These are phyloP conservation scores for Clitopilus passeckerianus DNA, from an alignment of 768 basidiomycete species.

Conservation along the genomic window DNA sequence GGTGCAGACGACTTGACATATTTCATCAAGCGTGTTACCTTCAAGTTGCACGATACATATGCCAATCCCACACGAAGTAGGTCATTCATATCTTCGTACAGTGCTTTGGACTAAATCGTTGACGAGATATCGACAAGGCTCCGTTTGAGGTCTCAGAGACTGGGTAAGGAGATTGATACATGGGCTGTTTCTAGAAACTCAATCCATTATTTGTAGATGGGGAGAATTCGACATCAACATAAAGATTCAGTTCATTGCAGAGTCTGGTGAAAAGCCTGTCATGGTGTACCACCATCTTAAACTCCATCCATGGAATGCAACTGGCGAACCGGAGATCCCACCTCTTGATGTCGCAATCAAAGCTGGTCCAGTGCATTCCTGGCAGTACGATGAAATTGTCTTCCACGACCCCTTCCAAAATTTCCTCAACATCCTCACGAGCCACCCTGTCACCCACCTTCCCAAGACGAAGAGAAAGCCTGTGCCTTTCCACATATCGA, in stretches of 20 bases:
- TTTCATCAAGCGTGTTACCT: slow-evolving; percentile 93
- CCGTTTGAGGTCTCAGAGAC: slow-evolving; percentile 97
- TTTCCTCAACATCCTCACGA: slow-evolving; percentile 76
- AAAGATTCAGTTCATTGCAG: slow-evolving; percentile 81
- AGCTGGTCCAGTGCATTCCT: slow-evolving; percentile 82
- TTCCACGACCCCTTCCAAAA: slow-evolving; percentile 90
- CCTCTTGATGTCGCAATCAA: slow-evolving; percentile 63
- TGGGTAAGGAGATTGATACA: slow-evolving; percentile 46
- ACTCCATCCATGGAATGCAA: slow-evolving; percentile 80
- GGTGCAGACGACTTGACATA: slow-evolving; percentile 88
- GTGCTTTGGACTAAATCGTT: slow-evolving; percentile 4
- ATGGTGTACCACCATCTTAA: slow-evolving; percentile 91
- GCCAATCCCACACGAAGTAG: slow-evolving; percentile 84
- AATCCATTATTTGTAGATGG: slow-evolving; percentile 54
- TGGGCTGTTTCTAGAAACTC: neutral
- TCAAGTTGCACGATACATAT: slow-evolving; percentile 97
- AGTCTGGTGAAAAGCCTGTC: slow-evolving; percentile 89
- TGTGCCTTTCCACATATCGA: slow-evolving; percentile 69
- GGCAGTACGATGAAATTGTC: slow-evolving; percentile 99
- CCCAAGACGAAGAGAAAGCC: slow-evolving; percentile 58
- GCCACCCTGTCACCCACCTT: slow-evolving; percentile 80
- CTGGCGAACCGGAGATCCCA: slow-evolving; percentile 62
- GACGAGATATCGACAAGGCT: slow-evolving; percentile 80
- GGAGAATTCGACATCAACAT: slow-evolving; percentile 98
- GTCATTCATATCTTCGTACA: slow-evolving; percentile 20